Conservation (phyloP, 495 filamentous ascomycete species). For the Tuber brumale region DNA sequence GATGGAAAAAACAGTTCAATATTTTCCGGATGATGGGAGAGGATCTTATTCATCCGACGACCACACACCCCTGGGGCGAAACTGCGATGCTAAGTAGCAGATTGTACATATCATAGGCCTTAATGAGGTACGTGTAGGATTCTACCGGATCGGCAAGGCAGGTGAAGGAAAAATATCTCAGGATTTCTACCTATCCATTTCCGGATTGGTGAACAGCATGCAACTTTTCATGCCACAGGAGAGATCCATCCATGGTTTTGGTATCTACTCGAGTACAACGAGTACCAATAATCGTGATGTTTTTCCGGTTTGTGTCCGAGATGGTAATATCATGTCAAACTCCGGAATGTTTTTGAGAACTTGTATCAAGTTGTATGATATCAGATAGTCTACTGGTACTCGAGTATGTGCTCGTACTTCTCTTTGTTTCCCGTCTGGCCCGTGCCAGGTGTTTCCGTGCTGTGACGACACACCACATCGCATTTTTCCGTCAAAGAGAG, state of each 20-base stretch:
- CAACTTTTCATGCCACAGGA: background rate
- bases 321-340: background rate
- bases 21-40: background rate
- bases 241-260: background rate
- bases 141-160: background rate
- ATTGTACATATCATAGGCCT: background rate
- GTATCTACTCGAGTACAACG: background rate
- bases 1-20: background rate
- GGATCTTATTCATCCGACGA: background rate
- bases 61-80: background rate
- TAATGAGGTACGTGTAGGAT: background rate
- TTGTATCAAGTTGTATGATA: background rate
- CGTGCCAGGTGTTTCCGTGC: background rate
- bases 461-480: background rate
- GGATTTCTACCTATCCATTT: background rate
- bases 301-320: background rate
- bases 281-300: background rate
- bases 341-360: background rate
- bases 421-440: constrained; percentile 1
- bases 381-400: too few species aligned
- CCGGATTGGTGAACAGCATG: background rate
- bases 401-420: background rate
- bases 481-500: background rate
- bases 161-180: background rate
- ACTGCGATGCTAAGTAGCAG: background rate